Conservation (phyloP, 495 filamentous ascomycete species). For the Xylaria acuta region DNA sequence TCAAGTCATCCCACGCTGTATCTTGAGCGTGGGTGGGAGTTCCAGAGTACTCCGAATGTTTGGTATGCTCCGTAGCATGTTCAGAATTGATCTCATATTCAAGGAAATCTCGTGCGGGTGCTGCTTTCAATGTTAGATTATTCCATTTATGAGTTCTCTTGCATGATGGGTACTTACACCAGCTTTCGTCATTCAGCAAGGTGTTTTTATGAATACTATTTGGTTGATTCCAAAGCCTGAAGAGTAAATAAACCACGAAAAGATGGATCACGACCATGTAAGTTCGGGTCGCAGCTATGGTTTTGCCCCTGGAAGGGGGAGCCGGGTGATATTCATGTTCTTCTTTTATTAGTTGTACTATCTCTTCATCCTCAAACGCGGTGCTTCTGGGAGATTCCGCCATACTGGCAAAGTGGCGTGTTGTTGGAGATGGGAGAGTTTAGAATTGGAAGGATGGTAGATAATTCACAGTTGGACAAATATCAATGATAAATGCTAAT, state of each 20-base stretch:
- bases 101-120: constrained; percentile 20
- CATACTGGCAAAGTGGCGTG: not conserved
- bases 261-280: not conserved
- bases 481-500: too few species aligned
- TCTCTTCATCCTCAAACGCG: not conserved
- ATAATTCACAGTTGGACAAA: too few species aligned
- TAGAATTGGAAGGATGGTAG: too few species aligned
- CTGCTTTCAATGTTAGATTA: constrained; percentile 1
- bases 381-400: not conserved
- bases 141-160: too few species aligned
- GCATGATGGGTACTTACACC: constrained; percentile 15
- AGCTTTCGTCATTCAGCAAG: not conserved
- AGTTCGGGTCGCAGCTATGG: not conserved
- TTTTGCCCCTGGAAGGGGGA: not conserved
- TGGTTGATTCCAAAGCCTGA: not conserved
- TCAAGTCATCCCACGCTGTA: constrained; percentile 25
- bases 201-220: not conserved
- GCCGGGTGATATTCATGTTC: not conserved
- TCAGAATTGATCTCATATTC: constrained; percentile 27
- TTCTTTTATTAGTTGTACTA: not conserved
- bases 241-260: not conserved
- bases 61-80: constrained; percentile 20
- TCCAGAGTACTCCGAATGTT: constrained; percentile 24
- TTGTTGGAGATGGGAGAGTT: too few species aligned
- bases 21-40: constrained; percentile 19